phyloP scores from a whole-genome alignment of 768 basidiomycete species.

The Panaeolus cyanescens region DNA sequence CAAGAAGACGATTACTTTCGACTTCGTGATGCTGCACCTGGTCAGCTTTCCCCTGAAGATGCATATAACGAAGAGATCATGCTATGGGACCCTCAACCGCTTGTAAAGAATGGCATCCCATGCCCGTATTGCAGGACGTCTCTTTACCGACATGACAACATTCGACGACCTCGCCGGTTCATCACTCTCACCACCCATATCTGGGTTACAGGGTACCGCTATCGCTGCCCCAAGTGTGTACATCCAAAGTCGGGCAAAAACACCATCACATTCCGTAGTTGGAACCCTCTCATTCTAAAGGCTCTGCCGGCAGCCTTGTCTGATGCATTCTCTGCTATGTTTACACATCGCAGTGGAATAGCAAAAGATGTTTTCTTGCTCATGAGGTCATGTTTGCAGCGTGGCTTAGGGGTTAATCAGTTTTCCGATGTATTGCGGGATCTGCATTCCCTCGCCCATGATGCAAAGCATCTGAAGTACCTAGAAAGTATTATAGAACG shows the following conservation, averaged over 20 bases:
- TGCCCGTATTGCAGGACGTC: slow-evolving; percentile 7
- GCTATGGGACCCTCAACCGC: slow-evolving; percentile 11
- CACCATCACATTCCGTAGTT: slow-evolving; percentile 25
- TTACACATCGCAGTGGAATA: slow-evolving; percentile 21
- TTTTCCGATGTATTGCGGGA: slow-evolving; percentile 23
- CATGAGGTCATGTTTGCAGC: slow-evolving; percentile 23
- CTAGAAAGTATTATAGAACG: neutral
- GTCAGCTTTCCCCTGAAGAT: neutral
- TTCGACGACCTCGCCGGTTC: slow-evolving; percentile 10
- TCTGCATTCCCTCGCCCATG: slow-evolving; percentile 19
- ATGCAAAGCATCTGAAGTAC: slow-evolving; percentile 21
- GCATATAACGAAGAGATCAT: slow-evolving; percentile 1
- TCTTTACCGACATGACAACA: slow-evolving; percentile 7
- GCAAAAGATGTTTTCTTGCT: slow-evolving; percentile 12
- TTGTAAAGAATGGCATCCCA: slow-evolving; percentile 4
- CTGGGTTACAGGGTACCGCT: slow-evolving; percentile 25
- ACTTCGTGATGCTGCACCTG: too few relatives aligned
- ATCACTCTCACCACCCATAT: slow-evolving; percentile 17
- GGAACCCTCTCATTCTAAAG: slow-evolving; percentile 21
- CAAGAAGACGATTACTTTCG: too few relatives aligned
- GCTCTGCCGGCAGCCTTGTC: slow-evolving; percentile 19
- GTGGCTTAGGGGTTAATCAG: slow-evolving; percentile 26
- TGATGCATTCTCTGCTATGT: slow-evolving; percentile 22
- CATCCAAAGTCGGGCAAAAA: slow-evolving; percentile 11
- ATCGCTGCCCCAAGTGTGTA: slow-evolving; percentile 18